Evolutionary conservation across 75 land plant species (phyloP).

Genomic region (Cryptomeria japonica): DNA sequence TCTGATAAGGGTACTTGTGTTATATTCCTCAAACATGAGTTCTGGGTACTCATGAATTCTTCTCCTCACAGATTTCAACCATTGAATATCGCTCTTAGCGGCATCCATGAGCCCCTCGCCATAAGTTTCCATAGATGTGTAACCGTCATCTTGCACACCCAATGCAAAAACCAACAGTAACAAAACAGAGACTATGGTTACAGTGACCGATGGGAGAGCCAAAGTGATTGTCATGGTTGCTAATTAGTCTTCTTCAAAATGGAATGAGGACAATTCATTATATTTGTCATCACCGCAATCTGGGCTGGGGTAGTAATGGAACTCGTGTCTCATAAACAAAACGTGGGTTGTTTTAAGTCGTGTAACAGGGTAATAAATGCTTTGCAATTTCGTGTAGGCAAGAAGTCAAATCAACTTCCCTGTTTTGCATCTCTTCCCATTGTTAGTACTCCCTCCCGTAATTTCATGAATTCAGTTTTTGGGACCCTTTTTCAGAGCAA

Average conservation of each 20-base stretch:
- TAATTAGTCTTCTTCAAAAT: not conserved
- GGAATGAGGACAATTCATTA: not conserved
- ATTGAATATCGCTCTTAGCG: not conserved
- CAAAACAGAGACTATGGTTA: not conserved
- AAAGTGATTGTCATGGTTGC: not conserved
- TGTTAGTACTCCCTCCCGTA: too few species aligned
- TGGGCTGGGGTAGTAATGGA: not conserved
- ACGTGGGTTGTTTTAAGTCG: not conserved
- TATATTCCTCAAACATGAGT: slow-evolving; percentile 23
- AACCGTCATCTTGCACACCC: not conserved
- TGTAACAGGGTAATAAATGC: not conserved
- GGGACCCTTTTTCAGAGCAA: too few species aligned
- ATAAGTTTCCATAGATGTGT: not conserved
- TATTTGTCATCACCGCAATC: not conserved
- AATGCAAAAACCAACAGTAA: not conserved
- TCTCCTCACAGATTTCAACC: slow-evolving; percentile 2
- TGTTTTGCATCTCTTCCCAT: too few species aligned
- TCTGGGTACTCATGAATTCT: slow-evolving; percentile 34
- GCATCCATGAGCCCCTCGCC: not conserved
- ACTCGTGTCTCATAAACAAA: not conserved
- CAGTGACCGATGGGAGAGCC: not conserved
- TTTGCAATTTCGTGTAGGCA: not conserved
- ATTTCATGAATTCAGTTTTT: too few species aligned
- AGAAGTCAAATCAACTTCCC: too few species aligned
- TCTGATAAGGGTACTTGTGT: slow-evolving; percentile 27